Evolutionary conservation across 192 early-diverging fungal genomes (phyloP), one percentile per base, ranked within the genome.

Genomic region (Irineochytrium annulatum): DNA sequence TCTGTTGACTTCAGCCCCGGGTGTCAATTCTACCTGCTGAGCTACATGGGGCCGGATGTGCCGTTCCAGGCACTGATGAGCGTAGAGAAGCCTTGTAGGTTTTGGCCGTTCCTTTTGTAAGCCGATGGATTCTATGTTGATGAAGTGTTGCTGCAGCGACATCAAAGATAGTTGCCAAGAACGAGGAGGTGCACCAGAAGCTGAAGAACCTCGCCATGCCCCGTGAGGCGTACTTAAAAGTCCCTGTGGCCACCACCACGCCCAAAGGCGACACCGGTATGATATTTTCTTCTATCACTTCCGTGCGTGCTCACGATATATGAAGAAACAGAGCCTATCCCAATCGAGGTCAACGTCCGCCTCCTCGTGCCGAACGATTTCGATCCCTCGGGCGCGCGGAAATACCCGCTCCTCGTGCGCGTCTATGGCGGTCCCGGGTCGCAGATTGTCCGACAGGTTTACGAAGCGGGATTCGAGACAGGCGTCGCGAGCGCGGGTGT

Each of bases 351-450:
- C 67, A 93, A 93, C 68, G 89, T 85, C 14, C 86, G 87, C 77
- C 81, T 89, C 39, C 82, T 86, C 17, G 78, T 87, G 27, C 94
- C 93, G 45, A 83, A 87, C 28, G 78, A 82, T 49, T 95, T 97
- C 66, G 81, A 94, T 57, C 64, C 63, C 20, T 65, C 62, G 17
- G 78, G 77, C 19, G 73, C 52, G 3, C 59, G 80, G 37, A 85
- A 87, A 59, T 93, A 98, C 57, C 92, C 92, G 24, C 87, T 97
- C 4, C 64, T 96, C 43, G 87, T 98, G 72, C 75, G 80, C 60
- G 86, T 94, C 17, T 89, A 93, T 19, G 94, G 92, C 29, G 95
- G 95, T 2, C 95, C 95, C 17, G 80, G 81, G 60, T 93, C 91
- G 32, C 95, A 98, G 74, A 62, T 85, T 33, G 76, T 76, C 27